phyloP scores from a whole-genome alignment of 2,329 filamentous ascomycete genomes.

The Aureobasidium leucospermi region DNA sequence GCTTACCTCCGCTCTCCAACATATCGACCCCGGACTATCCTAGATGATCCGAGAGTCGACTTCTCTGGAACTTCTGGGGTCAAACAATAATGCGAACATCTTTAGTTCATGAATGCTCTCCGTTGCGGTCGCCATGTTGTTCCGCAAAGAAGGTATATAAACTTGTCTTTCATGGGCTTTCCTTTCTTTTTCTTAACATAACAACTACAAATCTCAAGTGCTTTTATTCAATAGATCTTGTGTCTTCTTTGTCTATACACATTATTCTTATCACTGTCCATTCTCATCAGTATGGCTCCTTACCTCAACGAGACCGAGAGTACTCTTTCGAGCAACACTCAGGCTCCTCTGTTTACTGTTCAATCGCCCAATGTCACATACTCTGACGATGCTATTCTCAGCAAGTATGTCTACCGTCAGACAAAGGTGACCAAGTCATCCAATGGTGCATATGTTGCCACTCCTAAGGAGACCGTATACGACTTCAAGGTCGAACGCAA shows the following conservation, averaged over 20 bases:
- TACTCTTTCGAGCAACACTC: constrained; percentile 20
- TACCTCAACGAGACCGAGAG: constrained; percentile 65
- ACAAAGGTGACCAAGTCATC: constrained; percentile 67
- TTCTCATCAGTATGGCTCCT: constrained; percentile 66
- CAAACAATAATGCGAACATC: constrained; percentile 10
- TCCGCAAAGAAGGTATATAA: constrained; percentile 10
- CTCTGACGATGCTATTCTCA: constrained; percentile 78
- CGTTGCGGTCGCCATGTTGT: constrained; percentile 5
- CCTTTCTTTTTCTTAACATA: not conserved
- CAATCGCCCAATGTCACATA: constrained; percentile 89
- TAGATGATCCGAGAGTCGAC: constrained; percentile 3
- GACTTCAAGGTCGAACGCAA: constrained; percentile 97
- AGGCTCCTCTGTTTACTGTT: constrained; percentile 62
- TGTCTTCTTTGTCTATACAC: not conserved
- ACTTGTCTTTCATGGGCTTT: not conserved
- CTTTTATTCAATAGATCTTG: not conserved
- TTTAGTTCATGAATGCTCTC: not conserved
- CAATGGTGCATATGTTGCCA: constrained; percentile 72
- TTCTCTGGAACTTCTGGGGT: not conserved
- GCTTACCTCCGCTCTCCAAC: constrained; percentile 3
- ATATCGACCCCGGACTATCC: not conserved
- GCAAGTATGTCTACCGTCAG: constrained; percentile 94
- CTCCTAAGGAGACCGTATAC: constrained; percentile 81
- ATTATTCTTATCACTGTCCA: not conserved
- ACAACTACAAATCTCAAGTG: not conserved